A percentile compares a stretch with the other conserved stretches of the same genome.
These are phyloP conservation scores for Phytophthora palmivora DNA, from an alignment of 352 stramenopile genomes.

Conservation along the genomic window DNA sequence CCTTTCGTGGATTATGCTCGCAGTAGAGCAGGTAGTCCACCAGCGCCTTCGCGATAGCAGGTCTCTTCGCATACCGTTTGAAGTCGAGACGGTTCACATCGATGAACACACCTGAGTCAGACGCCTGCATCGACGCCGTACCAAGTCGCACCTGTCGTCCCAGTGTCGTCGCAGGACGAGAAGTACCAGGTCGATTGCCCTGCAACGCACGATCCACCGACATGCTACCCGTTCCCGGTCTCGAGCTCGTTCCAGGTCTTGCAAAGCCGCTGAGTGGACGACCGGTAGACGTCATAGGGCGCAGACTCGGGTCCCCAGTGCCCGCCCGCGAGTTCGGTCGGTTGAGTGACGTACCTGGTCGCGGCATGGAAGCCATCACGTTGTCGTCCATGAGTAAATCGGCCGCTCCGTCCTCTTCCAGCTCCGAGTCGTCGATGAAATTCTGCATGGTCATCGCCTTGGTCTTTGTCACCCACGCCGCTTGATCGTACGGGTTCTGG, in stretches of 20 bases:
- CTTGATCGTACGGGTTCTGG: slow-evolving; percentile 89
- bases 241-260: slow-evolving; percentile 77
- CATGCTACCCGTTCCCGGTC: slow-evolving; percentile 72
- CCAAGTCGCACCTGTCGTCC: slow-evolving; percentile 91
- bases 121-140: slow-evolving; percentile 89
- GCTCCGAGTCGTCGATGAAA: slow-evolving; percentile 93
- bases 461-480: slow-evolving; percentile 92
- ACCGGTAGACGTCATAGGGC: slow-evolving; percentile 86
- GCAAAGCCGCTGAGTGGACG: slow-evolving; percentile 90
- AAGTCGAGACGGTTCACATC: slow-evolving; percentile 92
- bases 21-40: slow-evolving; percentile 94
- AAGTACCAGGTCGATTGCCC: slow-evolving; percentile 79
- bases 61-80: slow-evolving; percentile 87
- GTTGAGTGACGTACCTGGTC: slow-evolving; percentile 90
- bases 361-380: slow-evolving; percentile 87
- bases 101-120: slow-evolving; percentile 85
- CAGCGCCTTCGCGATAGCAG: slow-evolving; percentile 88
- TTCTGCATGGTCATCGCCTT: slow-evolving; percentile 89
- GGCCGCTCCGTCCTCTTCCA: slow-evolving; percentile 91
- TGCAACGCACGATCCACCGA: slow-evolving; percentile 82
- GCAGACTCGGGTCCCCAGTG: slow-evolving; percentile 69
- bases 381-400: slow-evolving; percentile 95
- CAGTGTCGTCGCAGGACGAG: slow-evolving; percentile 88
- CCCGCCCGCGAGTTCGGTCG: slow-evolving; percentile 70
- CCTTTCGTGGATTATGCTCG: slow-evolving; percentile 93